A percentile compares a stretch with the other conserved stretches of the same genome.
Evolutionary conservation across 768 basidiomycete species (phyloP).

Genomic region (Mycena epipterygia): DNA sequence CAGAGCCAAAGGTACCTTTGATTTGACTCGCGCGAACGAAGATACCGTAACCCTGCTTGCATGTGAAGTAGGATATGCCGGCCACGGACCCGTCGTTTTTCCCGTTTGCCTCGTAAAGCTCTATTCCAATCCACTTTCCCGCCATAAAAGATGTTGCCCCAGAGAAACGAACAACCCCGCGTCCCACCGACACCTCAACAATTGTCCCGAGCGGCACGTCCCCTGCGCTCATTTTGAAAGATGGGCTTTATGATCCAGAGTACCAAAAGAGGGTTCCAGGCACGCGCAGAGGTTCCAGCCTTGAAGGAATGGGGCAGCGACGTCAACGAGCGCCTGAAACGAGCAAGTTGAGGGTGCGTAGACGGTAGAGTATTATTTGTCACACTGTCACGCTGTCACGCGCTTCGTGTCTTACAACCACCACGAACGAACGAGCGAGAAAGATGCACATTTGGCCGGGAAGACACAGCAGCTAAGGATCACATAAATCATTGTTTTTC

Average conservation of each 20-base stretch:
- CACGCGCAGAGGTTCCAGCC: constrained; percentile 15
- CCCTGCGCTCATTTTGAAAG: constrained; percentile 25
- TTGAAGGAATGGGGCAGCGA: no score
- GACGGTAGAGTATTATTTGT: no score
- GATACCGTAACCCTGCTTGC: constrained; percentile 82
- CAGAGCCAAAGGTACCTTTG: constrained; percentile 67
- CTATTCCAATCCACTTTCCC: constrained; percentile 97
- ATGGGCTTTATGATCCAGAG: not conserved
- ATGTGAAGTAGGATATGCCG: constrained; percentile 85
- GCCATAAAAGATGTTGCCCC: constrained; percentile 87
- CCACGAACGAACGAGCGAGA: no score
- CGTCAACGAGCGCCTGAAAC: no score
- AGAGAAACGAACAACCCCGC: constrained; percentile 88
- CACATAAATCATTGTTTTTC: no score
- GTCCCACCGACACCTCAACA: constrained; percentile 85
- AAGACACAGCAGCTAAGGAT: no score
- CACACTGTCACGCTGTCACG: no score
- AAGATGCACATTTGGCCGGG: no score
- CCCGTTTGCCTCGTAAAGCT: constrained; percentile 84
- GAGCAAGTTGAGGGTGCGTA: no score
- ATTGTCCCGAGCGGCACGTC: constrained; percentile 70
- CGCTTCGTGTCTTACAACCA: no score
- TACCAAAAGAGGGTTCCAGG: not conserved
- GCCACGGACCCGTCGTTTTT: constrained; percentile 97
- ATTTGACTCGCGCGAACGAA: constrained; percentile 93